These are phyloP conservation scores for Colletotrichum navitas DNA, from an alignment of 2,329 filamentous ascomycete genomes.

Conservation along the genomic window DNA sequence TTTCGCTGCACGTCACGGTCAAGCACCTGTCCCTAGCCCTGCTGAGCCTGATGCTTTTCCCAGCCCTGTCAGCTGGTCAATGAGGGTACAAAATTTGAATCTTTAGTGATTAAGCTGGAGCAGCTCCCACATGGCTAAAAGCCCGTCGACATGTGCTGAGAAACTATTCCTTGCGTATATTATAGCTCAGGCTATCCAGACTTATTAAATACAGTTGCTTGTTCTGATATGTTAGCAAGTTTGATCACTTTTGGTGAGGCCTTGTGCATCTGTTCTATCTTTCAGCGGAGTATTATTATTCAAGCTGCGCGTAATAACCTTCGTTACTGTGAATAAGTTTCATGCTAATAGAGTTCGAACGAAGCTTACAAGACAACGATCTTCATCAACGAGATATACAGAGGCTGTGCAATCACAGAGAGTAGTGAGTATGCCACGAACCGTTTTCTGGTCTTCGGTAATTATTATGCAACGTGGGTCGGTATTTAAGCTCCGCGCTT, in stretches of 20 bases:
- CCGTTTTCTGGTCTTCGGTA: background rate
- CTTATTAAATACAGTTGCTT: too few relatives aligned
- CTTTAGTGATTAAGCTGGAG: too few relatives aligned
- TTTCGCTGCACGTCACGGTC: background rate
- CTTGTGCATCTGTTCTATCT: too few relatives aligned
- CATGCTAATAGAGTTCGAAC: background rate
- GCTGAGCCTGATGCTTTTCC: background rate
- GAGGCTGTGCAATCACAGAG: background rate
- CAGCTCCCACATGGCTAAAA: too few relatives aligned
- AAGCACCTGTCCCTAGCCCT: background rate
- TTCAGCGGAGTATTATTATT: too few relatives aligned
- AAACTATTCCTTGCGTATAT: too few relatives aligned
- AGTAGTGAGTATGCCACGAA: background rate
- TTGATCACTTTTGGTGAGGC: too few relatives aligned
- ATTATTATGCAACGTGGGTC: background rate
- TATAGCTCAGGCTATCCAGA: too few relatives aligned
- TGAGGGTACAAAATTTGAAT: too few relatives aligned
- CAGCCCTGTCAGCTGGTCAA: background rate
- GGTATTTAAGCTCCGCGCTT: slow-evolving; percentile 14
- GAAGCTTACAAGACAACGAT: background rate
- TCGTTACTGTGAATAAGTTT: background rate
- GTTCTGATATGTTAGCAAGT: too few relatives aligned
- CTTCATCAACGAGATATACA: background rate
- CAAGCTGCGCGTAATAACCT: background rate
- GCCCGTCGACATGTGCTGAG: too few relatives aligned